phyloP scores from a whole-genome alignment of 1,284 basidiomycete genomes.

The Naganishia sp. region DNA sequence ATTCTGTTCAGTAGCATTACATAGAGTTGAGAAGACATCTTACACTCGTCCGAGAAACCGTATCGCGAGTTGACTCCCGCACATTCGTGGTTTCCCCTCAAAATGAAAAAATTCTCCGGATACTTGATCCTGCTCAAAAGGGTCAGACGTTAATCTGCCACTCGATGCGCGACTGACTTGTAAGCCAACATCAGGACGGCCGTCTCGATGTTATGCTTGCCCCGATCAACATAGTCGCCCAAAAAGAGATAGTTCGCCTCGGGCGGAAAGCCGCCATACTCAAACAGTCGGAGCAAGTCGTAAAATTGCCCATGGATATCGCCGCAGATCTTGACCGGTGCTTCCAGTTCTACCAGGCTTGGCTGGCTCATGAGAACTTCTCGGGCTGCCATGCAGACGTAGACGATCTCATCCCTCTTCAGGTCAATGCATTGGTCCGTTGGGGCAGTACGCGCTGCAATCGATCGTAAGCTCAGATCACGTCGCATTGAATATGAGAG shows the following conservation, averaged over 20 bases:
- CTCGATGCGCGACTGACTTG: slow-evolving; percentile 44
- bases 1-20: slow-evolving; percentile 22
- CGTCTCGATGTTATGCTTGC: slow-evolving; percentile 64
- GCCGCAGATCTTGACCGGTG: slow-evolving; percentile 92
- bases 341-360: slow-evolving; percentile 93
- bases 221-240: slow-evolving; percentile 64
- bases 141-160: background rate
- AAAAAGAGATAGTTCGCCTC: slow-evolving; percentile 66
- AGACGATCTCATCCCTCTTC: slow-evolving; percentile 95
- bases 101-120: slow-evolving; percentile 65
- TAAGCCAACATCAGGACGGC: slow-evolving; percentile 60
- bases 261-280: slow-evolving; percentile 64
- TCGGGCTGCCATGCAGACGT: slow-evolving; percentile 90
- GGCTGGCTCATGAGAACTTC: slow-evolving; percentile 97
- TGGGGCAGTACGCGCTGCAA: slow-evolving; percentile 82
- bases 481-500: background rate
- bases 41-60: slow-evolving; percentile 65
- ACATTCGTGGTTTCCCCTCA: slow-evolving; percentile 65
- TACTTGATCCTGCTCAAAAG: slow-evolving; percentile 58
- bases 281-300: slow-evolving; percentile 63
- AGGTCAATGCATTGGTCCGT: slow-evolving; percentile 96
- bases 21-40: slow-evolving; percentile 33
- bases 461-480: no score
- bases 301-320: slow-evolving; percentile 66
- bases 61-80: slow-evolving; percentile 64